Base-by-base conservation (phyloP, 768 basidiomycete genomes). In the Suillus plorans region DNA sequence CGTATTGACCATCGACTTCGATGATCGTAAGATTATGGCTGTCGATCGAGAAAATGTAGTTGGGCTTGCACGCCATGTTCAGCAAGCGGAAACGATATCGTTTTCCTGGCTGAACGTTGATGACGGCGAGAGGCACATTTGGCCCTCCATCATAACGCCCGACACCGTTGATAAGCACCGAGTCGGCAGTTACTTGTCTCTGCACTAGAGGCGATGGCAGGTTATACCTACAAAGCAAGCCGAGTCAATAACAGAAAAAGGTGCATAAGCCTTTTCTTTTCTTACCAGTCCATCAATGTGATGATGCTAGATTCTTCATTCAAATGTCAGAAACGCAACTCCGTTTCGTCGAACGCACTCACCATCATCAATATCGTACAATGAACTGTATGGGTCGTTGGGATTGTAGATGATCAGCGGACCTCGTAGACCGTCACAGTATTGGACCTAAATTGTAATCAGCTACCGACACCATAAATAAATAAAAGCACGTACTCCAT, bases 361-460 rank as follows among this genome's bases (percentile, higher is more conserved):
- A 53, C 31, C 52, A 1, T 53, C 28, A 53, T 53, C 52, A 6
- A 53, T 53, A 20, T 53, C 31, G 9, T 53, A 53, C 31, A 12
- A 18, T 10, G 52, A 53, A 12, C 52, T 2, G 18, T 53, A 53
- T 20, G 52, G 52, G 10, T 53, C 31, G 9, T 53, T 5, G 9
- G 74, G 77, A 56, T 84, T 82, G 44, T 84, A 82, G 16, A 86
- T 73, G 8, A 86, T 77, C 44, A 85, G 44, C 3, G 80, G 76
- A 0, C 85, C 85, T 50, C 85, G 72, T 31, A 86, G 75, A 0
- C 85, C 85, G 61, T 87, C 85, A 60, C 86, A 86, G 62, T 85
- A 86, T 67, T 86, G 85, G 0, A 79, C 52, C 52, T 53, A 2
- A 10, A 31, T 18, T 31, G 4, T 20, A 31, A 1, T 53, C 31